phyloP scores from a whole-genome alignment of 225 moss, liverwort and hornwort genomes.

The Ulota crispa region DNA sequence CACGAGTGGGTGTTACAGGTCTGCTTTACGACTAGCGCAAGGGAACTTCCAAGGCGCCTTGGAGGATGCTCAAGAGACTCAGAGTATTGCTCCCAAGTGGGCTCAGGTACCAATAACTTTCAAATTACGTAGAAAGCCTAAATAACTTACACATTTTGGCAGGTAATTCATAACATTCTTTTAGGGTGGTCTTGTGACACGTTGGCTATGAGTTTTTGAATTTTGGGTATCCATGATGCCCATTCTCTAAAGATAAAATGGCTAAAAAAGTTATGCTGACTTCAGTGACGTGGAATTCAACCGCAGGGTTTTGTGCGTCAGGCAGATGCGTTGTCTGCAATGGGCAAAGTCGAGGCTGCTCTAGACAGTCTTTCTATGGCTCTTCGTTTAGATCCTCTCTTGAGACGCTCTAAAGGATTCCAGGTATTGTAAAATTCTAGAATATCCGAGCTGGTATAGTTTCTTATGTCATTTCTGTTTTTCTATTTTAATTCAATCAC shows the following conservation, averaged over 20 bases:
- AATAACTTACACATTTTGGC: background rate
- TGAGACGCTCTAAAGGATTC: slow-evolving; percentile 73
- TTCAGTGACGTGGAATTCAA: background rate
- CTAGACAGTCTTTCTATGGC: slow-evolving; percentile 45
- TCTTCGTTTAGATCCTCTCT: slow-evolving; percentile 54
- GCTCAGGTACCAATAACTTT: slow-evolving; percentile 38
- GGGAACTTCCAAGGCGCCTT: slow-evolving; percentile 46
- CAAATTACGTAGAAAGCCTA: background rate
- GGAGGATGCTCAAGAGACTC: slow-evolving; percentile 57
- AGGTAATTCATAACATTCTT: background rate
- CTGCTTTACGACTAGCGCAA: slow-evolving; percentile 52
- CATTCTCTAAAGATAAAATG: background rate
- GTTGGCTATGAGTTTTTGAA: background rate
- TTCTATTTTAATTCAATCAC: background rate
- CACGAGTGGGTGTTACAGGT: slow-evolving; percentile 28
- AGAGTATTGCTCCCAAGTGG: slow-evolving; percentile 48
- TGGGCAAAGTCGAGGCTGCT: slow-evolving; percentile 55
- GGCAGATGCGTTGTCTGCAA: slow-evolving; percentile 62
- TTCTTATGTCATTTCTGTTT: background rate
- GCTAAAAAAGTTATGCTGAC: background rate
- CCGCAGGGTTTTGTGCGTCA: slow-evolving; percentile 58
- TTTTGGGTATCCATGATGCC: background rate
- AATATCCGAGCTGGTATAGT: background rate
- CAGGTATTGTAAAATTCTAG: slow-evolving; percentile 35
- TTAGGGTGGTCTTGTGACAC: background rate